Conservation (phyloP, 805 yeast genomes). For the Pichia kluyveri region DNA sequence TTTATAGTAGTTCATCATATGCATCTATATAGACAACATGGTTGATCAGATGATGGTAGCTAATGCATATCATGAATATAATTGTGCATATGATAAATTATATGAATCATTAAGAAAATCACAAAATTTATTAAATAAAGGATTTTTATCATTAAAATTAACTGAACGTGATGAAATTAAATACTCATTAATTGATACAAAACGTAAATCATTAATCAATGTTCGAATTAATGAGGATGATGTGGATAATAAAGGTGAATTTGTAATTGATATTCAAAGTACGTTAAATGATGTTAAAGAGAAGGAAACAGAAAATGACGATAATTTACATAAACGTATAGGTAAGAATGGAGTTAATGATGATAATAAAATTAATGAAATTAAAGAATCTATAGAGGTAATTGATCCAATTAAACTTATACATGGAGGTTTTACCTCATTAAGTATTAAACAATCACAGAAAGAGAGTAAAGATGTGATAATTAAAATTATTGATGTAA, state of each 20-base stretch:
- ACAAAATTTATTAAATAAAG: neutral
- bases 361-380: constrained; percentile 7
- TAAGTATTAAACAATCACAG: constrained; percentile 15
- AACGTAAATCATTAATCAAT: constrained; percentile 2
- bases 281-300: neutral
- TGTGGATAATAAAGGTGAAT: constrained; percentile 16
- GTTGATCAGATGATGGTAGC: neutral
- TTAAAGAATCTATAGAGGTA: constrained; percentile 2
- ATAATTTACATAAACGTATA: neutral
- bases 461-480: constrained; percentile 7
- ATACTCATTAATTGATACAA: constrained; percentile 1
- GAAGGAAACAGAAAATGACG: neutral
- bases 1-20: too few species aligned
- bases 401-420: constrained; percentile 18
- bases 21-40: neutral
- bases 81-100: neutral
- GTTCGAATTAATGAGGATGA: constrained; percentile 13
- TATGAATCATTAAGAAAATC: neutral
- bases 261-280: neutral
- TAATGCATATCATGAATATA: constrained; percentile 1
- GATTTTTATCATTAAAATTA: constrained; percentile 2
- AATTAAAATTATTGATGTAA: constrained; percentile 9
- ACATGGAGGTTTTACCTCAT: constrained; percentile 22
- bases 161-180: constrained; percentile 12
- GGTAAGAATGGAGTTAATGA: neutral